A percentile compares a stretch with the other conserved stretches of the same genome.
phyloP scores from a whole-genome alignment of 345 rosid species.

The Linum trigynum region DNA sequence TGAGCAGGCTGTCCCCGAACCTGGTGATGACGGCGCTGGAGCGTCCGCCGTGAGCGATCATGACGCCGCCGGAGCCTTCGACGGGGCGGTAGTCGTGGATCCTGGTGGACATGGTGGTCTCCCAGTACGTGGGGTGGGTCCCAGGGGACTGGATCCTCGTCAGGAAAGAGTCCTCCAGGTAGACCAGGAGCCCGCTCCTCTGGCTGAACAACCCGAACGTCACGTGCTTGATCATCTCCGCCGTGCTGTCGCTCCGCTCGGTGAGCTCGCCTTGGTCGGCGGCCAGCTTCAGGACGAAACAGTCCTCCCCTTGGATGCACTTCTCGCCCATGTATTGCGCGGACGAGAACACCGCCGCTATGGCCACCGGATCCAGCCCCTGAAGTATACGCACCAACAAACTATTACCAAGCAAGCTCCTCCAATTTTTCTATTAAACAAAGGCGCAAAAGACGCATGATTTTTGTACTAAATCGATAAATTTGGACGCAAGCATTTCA shows the following conservation, averaged over 20 bases:
- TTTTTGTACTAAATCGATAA: too few species aligned
- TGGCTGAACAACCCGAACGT: conserved; percentile 91
- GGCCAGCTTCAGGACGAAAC: conserved; percentile 72
- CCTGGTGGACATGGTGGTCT: conserved; percentile 68
- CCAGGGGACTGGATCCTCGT: conserved; percentile 86
- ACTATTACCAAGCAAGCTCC: conserved; percentile 1
- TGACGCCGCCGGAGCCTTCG: conserved; percentile 42
- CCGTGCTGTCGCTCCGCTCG: conserved; percentile 64
- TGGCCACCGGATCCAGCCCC: conserved; percentile 88
- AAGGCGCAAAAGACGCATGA: too few species aligned
- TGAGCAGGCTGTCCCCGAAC: conserved; percentile 56
- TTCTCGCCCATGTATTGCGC: conserved; percentile 90
- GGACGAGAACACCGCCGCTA: conserved; percentile 66
- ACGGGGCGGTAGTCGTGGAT: conserved; percentile 59
- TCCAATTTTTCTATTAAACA: background rate
- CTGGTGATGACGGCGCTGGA: conserved; percentile 66
- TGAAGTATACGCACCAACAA: conserved; percentile 19
- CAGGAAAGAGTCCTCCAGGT: conserved; percentile 54
- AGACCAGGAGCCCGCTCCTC: conserved; percentile 65
- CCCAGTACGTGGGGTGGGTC: conserved; percentile 74
- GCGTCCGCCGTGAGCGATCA: conserved; percentile 80
- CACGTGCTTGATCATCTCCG: conserved; percentile 91
- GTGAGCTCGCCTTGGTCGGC: conserved; percentile 67
- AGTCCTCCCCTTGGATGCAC: conserved; percentile 44
- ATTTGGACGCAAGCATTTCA: too few species aligned